Base-by-base conservation (phyloP, 148 eudicot species). In the Limonium bicolor region DNA sequence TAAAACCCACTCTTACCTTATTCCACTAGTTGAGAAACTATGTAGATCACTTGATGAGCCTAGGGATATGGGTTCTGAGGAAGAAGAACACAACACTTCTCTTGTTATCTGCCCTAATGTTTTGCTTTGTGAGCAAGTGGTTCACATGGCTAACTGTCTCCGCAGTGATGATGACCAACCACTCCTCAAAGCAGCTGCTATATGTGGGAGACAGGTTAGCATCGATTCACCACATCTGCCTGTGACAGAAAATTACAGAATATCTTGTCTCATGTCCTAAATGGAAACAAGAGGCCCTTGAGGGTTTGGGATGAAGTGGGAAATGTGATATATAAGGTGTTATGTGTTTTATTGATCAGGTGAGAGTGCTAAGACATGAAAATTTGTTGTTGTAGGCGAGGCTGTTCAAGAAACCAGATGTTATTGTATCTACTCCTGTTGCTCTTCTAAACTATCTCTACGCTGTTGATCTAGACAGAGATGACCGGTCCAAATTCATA, bases 81-180 rank as follows among this genome's bases (percentile, higher is more conserved):
- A 47, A 22, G 41, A 60, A 30, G 45, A 50, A 29, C 58, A 50
- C 25, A 48, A 47, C 18, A 43, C 70, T 15, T 80, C 92, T 51
- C 81, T 88, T 51, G 70, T 88, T 48, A 66, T 88, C 39, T 88
- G 97, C 63, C 97, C 97, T 25, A 88, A 84, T 61, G 94, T 84
- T 64, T 80, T 88, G 87, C 64, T 84, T 16, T 80, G 96, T 44
- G 96, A 87, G 68, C 96, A 88, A 78, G 97, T 88, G 38, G 93
- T 77, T 62, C 82, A 78, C 14, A 88, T 88, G 97, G 95, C 95
- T 14, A 77, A 75, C 42, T 51, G 64, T 56, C 59, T 88, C 1
- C 59, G 71, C 58, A 64, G 61, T 33, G 81, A 70, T 21, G 40
- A 54, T 33, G 83, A 79, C 31, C 59, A 74, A 58, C 92, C 87